Percentiles rank a stretch among this genome's conserved stretches.
These are phyloP conservation scores for Rhodotorula glutinis DNA, from an alignment of 1,284 basidiomycete species.

Conservation along the genomic window DNA sequence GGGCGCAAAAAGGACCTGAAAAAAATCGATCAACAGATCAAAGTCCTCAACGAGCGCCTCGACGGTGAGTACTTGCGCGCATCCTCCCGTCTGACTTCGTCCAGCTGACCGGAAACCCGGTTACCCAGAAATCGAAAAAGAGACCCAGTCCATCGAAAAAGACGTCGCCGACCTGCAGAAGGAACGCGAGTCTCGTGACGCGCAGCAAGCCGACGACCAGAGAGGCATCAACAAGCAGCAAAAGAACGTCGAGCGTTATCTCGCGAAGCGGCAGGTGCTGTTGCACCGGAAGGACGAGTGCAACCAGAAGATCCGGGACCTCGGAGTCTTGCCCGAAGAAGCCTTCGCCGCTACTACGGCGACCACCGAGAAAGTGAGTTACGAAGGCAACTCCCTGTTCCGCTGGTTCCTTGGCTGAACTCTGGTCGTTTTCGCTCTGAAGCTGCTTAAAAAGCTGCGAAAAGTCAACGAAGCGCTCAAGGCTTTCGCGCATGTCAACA, in stretches of 20 bases:
- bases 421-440: constrained; percentile 6
- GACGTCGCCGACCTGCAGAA: constrained; percentile 65
- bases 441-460: constrained; percentile 89
- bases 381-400: no score
- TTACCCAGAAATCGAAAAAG: constrained; percentile 50
- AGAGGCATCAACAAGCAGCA: constrained; percentile 82
- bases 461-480: constrained; percentile 86
- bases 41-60: constrained; percentile 60
- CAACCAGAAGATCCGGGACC: constrained; percentile 88
- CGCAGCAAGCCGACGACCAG: constrained; percentile 77
- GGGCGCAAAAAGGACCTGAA: constrained; percentile 65
- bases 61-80: constrained; percentile 56
- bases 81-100: constrained; percentile 15
- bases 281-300: constrained; percentile 82
- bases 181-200: constrained; percentile 71
- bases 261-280: constrained; percentile 84
- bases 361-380: constrained; percentile 71
- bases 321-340: constrained; percentile 94
- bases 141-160: constrained; percentile 60
- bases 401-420: no score
- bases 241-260: constrained; percentile 90
- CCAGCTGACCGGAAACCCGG: neutral
- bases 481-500: constrained; percentile 97
- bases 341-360: constrained; percentile 84
- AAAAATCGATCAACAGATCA: constrained; percentile 63